Conservation (phyloP, 805 yeast species). For the Cyberlindnera amylophila region DNA sequence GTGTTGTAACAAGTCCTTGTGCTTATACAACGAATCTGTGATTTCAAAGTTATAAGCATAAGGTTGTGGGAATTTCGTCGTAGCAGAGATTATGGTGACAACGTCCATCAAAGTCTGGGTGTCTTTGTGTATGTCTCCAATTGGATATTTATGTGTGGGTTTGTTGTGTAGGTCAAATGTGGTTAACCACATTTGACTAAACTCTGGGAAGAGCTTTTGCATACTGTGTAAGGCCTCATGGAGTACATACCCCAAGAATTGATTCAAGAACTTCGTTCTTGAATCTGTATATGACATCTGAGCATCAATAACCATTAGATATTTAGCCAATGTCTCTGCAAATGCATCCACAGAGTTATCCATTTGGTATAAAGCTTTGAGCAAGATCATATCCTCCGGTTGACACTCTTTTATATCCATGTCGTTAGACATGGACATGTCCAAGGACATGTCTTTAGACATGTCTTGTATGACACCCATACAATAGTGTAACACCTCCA, state of each 20-base stretch:
- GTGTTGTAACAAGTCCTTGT: conserved; percentile 1
- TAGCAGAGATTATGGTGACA: neutral
- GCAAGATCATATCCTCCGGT: conserved; percentile 1
- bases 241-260: conserved; percentile 2
- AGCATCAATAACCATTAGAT: neutral
- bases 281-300: neutral
- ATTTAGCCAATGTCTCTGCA: neutral
- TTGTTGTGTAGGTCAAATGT: neutral
- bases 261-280: neutral
- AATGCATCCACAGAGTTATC: neutral
- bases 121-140: conserved; percentile 1
- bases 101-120: neutral
- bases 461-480: conserved; percentile 5
- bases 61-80: conserved; percentile 4
- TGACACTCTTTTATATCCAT: neutral
- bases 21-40: neutral
- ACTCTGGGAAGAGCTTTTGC: conserved; percentile 10
- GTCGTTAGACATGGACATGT: neutral
- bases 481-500: conserved; percentile 3
- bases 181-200: conserved; percentile 2
- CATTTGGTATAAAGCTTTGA: neutral
- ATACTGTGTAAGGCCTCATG: conserved; percentile 3
- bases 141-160: conserved; percentile 4
- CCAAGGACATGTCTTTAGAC: neutral
- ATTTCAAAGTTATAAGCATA: conserved; percentile 3